Conservation (phyloP, 345 rosid species). For the Bruguiera sexangula region DNA sequence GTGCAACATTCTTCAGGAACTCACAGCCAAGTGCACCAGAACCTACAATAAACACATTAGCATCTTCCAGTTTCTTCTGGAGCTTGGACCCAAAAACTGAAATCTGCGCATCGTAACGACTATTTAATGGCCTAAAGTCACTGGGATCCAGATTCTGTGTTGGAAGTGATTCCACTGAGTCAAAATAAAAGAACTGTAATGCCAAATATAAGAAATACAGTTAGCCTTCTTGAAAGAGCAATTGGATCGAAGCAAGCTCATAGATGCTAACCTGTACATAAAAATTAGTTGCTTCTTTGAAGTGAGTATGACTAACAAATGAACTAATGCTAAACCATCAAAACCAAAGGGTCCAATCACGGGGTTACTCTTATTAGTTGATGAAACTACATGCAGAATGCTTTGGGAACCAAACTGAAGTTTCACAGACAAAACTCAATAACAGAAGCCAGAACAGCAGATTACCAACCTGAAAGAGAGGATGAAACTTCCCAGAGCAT, state of each 20-base stretch:
- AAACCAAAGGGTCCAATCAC: too few species aligned
- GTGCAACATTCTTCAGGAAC: slow-evolving; percentile 85
- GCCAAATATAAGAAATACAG: slow-evolving; percentile 13
- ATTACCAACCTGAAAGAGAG: slow-evolving; percentile 72
- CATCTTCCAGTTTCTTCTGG: slow-evolving; percentile 92
- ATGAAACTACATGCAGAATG: too few species aligned
- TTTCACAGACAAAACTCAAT: not conserved
- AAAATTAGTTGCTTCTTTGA: not conserved
- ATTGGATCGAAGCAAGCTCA: slow-evolving; percentile 6
- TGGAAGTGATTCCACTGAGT: slow-evolving; percentile 92
- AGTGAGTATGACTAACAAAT: not conserved
- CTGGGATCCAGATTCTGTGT: slow-evolving; percentile 62
- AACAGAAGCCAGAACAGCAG: slow-evolving; percentile 2
- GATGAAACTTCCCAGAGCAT: slow-evolving; percentile 97
- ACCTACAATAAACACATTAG: slow-evolving; percentile 75
- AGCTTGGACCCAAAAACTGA: slow-evolving; percentile 94
- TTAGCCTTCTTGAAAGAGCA: slow-evolving; percentile 9
- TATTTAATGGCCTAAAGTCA: slow-evolving; percentile 63
- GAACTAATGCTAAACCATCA: not conserved
- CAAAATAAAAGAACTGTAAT: slow-evolving; percentile 89
- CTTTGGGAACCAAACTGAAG: not conserved
- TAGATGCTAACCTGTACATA: not conserved
- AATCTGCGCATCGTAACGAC: slow-evolving; percentile 96
- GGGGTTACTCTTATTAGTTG: too few species aligned
- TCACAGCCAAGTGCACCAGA: slow-evolving; percentile 99